Evolutionary conservation across 352 stramenopile genomes (phyloP), one percentile per base, ranked within the genome.

Genomic region (Lagenidium sp.): DNA sequence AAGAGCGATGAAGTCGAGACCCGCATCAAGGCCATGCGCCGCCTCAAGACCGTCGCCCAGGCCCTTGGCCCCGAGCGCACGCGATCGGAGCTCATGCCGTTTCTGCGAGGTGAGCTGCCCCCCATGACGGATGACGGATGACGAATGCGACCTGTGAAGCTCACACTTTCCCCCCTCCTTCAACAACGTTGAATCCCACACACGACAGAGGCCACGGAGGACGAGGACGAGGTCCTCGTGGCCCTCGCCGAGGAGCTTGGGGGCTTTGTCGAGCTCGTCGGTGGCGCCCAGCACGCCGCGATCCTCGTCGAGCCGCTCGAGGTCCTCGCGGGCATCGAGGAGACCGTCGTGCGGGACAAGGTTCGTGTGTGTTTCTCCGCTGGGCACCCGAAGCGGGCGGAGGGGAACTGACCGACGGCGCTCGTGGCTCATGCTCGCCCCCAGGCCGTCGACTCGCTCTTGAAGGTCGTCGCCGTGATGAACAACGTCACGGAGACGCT

Each of bases 141-240:
- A n/a, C 21, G 35, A 21, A 16, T 45, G 35, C n/a, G n/a, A n/a
- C n/a, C n/a, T n/a, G n/a, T n/a, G n/a, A n/a, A n/a, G n/a, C n/a
- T n/a, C n/a, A n/a, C n/a, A n/a, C n/a, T n/a, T n/a, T n/a, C n/a
- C n/a, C n/a, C n/a, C n/a, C n/a, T n/a, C n/a, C n/a, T n/a, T n/a
- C n/a, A n/a, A n/a, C n/a, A n/a, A n/a, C n/a, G n/a, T n/a, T n/a
- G n/a, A n/a, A n/a, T n/a, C n/a, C n/a, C n/a, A n/a, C n/a, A n/a
- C n/a, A n/a, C 28, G 15, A 35, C 60, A 84, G 64, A 90, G 53
- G 73, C 69, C n/a, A 91, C 80, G n/a, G 81, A 94, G 45, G 82
- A 96, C 36, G 89, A 97, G 52, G 92, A 98, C 51, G 92, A 98
- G 59, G 77, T 97, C 45, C 69, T 98, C 19, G 68, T 97, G 22